Conservation (phyloP, 306 rosid genomes). For the Mimosa bimucronata region DNA sequence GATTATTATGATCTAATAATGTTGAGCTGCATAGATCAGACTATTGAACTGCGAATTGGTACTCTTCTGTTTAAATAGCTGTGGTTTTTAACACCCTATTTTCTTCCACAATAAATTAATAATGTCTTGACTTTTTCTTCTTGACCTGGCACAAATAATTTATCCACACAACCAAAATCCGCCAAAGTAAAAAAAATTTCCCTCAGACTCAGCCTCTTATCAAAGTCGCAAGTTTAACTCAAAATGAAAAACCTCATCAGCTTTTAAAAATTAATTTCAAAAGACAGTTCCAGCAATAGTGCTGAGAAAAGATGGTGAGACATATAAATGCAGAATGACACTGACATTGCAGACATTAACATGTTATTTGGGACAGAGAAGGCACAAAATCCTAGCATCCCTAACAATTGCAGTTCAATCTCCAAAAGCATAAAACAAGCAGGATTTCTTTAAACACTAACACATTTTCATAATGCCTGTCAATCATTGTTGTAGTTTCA, state of each 20-base stretch:
- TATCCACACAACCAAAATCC: background rate
- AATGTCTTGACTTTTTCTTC: background rate
- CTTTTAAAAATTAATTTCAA: background rate
- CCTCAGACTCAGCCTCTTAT: background rate
- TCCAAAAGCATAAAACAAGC: constrained; percentile 26
- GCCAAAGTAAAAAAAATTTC: background rate
- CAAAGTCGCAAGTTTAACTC: background rate
- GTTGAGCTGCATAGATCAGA: background rate
- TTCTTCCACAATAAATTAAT: background rate
- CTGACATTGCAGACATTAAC: constrained; percentile 16
- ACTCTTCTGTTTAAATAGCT: background rate
- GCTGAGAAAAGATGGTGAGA: background rate
- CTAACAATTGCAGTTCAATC: constrained; percentile 18
- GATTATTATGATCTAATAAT: background rate
- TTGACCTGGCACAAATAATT: background rate
- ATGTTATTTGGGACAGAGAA: constrained; percentile 33
- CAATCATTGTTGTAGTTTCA: constrained; percentile 7
- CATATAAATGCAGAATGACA: constrained; percentile 28
- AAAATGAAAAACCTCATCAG: constrained; percentile 6
- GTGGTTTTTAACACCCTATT: background rate
- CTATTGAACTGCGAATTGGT: background rate
- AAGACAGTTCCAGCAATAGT: constrained; percentile 4
- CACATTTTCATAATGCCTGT: constrained; percentile 26
- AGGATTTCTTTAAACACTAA: constrained; percentile 4
- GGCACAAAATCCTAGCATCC: constrained; percentile 9